Evolutionary conservation across 1,284 basidiomycete genomes (phyloP).

Genomic region (Cronartium quercuum): DNA sequence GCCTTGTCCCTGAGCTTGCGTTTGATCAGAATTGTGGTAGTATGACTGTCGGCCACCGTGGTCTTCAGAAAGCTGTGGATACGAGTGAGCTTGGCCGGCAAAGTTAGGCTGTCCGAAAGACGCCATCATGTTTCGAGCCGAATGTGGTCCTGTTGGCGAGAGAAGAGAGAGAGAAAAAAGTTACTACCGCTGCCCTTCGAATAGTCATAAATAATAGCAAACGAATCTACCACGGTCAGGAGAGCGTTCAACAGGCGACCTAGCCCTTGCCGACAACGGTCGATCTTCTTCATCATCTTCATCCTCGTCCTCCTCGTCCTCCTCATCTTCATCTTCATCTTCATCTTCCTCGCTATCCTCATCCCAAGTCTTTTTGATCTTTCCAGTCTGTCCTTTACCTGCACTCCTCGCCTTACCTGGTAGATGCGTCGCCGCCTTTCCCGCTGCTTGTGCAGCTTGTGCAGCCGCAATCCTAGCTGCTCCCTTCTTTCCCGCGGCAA

Average conservation of each 20-base stretch:
- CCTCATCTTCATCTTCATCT: constrained; percentile 41
- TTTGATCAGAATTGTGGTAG: constrained; percentile 22
- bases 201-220: too few relatives aligned
- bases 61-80: neutral
- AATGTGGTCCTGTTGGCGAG: neutral
- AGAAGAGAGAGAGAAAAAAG: too few relatives aligned
- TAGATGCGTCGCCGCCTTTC: constrained; percentile 39
- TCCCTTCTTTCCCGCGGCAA: constrained; percentile 42
- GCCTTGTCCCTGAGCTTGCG: constrained; percentile 1
- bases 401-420: constrained; percentile 39
- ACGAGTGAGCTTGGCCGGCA: too few relatives aligned
- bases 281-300: constrained; percentile 43
- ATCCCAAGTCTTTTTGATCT: constrained; percentile 1
- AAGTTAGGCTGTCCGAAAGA: too few relatives aligned
- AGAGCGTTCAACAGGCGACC: neutral
- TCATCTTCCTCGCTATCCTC: constrained; percentile 14
- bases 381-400: neutral
- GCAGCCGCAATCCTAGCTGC: constrained; percentile 43
- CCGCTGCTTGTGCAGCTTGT: constrained; percentile 42
- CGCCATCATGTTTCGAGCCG: neutral
- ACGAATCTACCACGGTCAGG: neutral
- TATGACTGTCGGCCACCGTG: neutral
- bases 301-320: constrained; percentile 44
- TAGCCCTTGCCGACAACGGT: constrained; percentile 20
- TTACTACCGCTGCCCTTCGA: too few relatives aligned